Evolutionary conservation across 2,329 filamentous ascomycete species (phyloP).

Genomic region (Colletotrichum tropicale): DNA sequence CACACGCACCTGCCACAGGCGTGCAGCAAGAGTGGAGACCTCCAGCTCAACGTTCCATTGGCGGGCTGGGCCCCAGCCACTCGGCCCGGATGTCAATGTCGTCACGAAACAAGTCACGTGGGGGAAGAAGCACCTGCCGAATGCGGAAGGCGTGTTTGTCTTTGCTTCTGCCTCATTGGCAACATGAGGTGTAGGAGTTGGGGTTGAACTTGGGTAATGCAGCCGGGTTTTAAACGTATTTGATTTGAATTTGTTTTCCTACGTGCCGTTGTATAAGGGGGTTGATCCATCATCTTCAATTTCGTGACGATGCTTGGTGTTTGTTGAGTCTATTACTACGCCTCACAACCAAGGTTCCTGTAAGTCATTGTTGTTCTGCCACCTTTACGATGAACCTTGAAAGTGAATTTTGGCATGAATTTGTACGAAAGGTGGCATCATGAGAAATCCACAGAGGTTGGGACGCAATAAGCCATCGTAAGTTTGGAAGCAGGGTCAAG

Average conservation of each 20-base stretch:
- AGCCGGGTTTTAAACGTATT: background rate
- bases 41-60: background rate
- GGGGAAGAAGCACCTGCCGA: background rate
- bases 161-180: background rate
- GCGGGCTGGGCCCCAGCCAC: background rate
- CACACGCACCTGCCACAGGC: slow-evolving; percentile 1
- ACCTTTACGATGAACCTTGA: background rate
- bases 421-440: fast-evolving
- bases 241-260: background rate
- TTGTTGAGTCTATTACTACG: background rate
- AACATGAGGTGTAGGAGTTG: background rate
- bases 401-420: fast-evolving
- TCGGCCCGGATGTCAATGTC: slow-evolving; percentile 2
- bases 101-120: slow-evolving; percentile 12
- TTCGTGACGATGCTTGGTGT: too few relatives aligned
- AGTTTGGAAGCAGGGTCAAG: background rate
- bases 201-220: background rate
- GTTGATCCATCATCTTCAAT: background rate
- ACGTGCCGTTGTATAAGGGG: background rate
- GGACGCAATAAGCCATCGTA: background rate
- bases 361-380: background rate
- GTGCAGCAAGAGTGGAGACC: background rate
- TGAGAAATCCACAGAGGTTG: background rate
- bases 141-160: background rate
- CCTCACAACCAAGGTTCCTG: background rate